phyloP scores from a whole-genome alignment of 176 grass and related monocot species.

The Echinochloa phyllopogon region DNA sequence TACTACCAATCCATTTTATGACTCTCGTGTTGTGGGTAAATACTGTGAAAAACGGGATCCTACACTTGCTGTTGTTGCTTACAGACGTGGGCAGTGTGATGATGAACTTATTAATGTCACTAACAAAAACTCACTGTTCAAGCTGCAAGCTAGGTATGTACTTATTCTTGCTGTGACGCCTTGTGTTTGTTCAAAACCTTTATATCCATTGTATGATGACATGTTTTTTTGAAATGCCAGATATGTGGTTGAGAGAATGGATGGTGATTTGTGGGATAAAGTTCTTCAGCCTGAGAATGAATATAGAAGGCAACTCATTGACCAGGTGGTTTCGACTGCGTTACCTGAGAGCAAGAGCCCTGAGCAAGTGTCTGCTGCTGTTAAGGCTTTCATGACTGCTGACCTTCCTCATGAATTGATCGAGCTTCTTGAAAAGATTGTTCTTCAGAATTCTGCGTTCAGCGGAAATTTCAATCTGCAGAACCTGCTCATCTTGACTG shows the following conservation, averaged over 20 bases:
- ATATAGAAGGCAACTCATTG: slow-evolving; percentile 96
- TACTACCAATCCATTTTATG: slow-evolving; percentile 97
- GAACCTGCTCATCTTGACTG: slow-evolving; percentile 94
- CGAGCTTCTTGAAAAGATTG: slow-evolving; percentile 99
- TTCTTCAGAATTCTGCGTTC: slow-evolving; percentile 97
- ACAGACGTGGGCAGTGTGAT: slow-evolving; percentile 89
- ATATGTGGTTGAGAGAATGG: slow-evolving; percentile 98
- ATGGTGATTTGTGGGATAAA: slow-evolving; percentile 93
- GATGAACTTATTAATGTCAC: slow-evolving; percentile 92
- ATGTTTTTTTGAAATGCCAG: slow-evolving; percentile 53
- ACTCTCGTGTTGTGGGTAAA: slow-evolving; percentile 94
- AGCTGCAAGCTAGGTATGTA: slow-evolving; percentile 87
- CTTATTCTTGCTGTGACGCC: slow-evolving; percentile 24
- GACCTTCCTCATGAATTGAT: slow-evolving; percentile 96
- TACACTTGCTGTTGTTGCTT: slow-evolving; percentile 97
- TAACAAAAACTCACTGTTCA: slow-evolving; percentile 96
- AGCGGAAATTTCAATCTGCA: slow-evolving; percentile 97
- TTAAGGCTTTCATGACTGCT: slow-evolving; percentile 99
- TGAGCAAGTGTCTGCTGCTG: slow-evolving; percentile 98
- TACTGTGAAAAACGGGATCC: slow-evolving; percentile 98
- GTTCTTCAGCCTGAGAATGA: slow-evolving; percentile 97
- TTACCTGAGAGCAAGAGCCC: slow-evolving; percentile 98
- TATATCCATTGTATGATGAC: neutral
- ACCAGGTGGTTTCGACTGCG: slow-evolving; percentile 97
- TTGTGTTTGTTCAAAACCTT: slow-evolving; percentile 9